Base-by-base conservation (phyloP, 2,329 filamentous ascomycete genomes). In the Colletotrichum viniferum region DNA sequence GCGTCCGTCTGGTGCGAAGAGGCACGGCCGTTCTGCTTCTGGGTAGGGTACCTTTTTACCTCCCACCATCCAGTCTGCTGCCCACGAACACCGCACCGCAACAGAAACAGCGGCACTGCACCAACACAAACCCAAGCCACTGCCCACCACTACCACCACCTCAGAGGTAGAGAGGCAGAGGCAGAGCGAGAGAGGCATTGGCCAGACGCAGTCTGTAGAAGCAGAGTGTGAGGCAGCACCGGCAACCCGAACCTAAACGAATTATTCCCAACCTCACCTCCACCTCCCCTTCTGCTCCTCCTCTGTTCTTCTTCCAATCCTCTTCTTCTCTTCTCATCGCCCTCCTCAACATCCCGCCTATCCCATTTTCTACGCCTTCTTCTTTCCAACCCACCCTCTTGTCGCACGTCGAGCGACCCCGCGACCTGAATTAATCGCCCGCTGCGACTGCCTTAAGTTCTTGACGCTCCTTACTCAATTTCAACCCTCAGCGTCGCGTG, bases 241-340 rank as follows among this genome's bases (percentile, higher is more conserved):
- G 43, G 65, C 71, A 30, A 70, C 70, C 70, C 55, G 61, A 74
- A 76, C 70, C 71, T 36, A 55, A 60, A 70, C 74, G 64, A 48
- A 61, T 65, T 74, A 74, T 76, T 76, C 71, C 60, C 74, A 74
- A 76, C 71, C 28, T 76, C 74, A 76, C 71, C 60, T 74, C 71
- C 43, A 58, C 55, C 56, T 72, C 30, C 58, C 48, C 61, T 36
- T 38, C 61, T 62, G 13, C 30, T 56, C 48, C 56, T 28, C n/a
- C 48, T 36, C 34, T 69, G 10, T 38, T 69, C 52, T 34, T 58
- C 48, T 38, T 32, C 43, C 71, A 52, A 62, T 74, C 52, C 26
- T 61, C 65, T 43, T 56, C 58, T 69, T 70, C 55, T 38, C 38
- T 63, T 48, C 26, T 62, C 36, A 26, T 64, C 71, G 21, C 36